Percentiles rank a stretch among this genome's conserved stretches.
Conservation (phyloP, 2,329 filamentous ascomycete species). For the Paraphoma chrysanthemicola region DNA sequence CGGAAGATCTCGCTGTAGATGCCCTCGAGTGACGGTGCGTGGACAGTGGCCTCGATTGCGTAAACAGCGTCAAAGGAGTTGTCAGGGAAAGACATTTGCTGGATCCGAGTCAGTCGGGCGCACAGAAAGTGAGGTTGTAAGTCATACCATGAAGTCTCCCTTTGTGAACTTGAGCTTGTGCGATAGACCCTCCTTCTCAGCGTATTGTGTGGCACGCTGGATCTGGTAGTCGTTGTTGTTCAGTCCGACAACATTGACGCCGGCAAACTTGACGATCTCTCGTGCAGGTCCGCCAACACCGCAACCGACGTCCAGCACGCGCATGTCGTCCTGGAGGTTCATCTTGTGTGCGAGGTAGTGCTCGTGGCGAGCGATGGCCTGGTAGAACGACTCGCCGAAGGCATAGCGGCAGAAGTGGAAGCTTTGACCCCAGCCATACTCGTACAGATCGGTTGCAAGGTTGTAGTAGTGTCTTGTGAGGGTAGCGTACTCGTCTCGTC, state of each 20-base stretch:
- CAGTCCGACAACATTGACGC: conserved; percentile 84
- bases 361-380: conserved; percentile 94
- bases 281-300: conserved; percentile 94
- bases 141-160: conserved; percentile 87
- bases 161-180: conserved; percentile 87
- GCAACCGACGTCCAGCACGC: conserved; percentile 93
- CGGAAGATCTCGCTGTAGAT: conserved; percentile 96
- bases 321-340: conserved; percentile 83
- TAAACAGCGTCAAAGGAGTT: conserved; percentile 95
- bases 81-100: conserved; percentile 94
- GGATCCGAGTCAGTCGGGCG: conserved; percentile 10
- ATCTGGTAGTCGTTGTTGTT: conserved; percentile 99
- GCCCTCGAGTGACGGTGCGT: conserved; percentile 87
- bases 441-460: conserved; percentile 93
- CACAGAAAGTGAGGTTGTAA: neutral
- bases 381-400: conserved; percentile 82
- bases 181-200: conserved; percentile 78
- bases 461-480: conserved; percentile 97
- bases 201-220: conserved; percentile 86
- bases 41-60: conserved; percentile 95
- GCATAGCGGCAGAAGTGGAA: conserved; percentile 99
- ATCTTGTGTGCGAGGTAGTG: conserved; percentile 95
- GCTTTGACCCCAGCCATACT: conserved; percentile 94
- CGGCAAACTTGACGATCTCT: conserved; percentile 96
- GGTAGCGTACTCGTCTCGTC: conserved; percentile 88